Conservation (phyloP, 73 alveolate genomes). For the Paramecium primaurelia region DNA sequence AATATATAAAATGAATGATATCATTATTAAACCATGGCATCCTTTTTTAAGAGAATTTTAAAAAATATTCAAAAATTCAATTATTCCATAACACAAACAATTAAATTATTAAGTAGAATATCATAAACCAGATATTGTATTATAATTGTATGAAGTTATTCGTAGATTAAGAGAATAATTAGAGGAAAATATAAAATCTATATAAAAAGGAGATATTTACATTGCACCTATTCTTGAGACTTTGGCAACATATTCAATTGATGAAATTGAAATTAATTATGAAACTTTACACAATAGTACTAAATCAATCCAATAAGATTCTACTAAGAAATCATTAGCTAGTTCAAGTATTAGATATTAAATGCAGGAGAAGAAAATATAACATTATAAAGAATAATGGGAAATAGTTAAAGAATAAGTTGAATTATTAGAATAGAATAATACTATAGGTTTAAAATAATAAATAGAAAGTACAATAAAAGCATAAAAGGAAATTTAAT, state of each 20-base stretch:
- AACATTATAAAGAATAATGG: background rate
- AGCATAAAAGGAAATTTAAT: background rate
- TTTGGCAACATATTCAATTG: background rate
- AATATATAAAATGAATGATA: background rate
- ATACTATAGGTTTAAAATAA: background rate
- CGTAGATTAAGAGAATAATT: background rate
- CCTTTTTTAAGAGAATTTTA: constrained; percentile 33
- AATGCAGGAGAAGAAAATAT: background rate
- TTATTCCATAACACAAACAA: background rate
- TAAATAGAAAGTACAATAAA: background rate
- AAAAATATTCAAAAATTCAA: constrained; percentile 1
- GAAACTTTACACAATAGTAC: background rate
- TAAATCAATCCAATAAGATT: background rate
- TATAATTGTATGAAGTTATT: background rate
- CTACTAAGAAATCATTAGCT: background rate
- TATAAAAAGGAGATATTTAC: background rate
- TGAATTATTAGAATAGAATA: background rate
- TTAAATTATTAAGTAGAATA: background rate
- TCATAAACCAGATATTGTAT: background rate
- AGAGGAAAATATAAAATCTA: background rate
- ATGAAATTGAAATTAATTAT: background rate
- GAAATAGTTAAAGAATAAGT: background rate
- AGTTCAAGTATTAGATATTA: background rate
- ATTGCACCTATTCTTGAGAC: background rate
- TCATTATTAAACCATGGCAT: constrained; percentile 43